Evolutionary conservation across 768 basidiomycete species (phyloP).

Genomic region (Hericium coralloides): DNA sequence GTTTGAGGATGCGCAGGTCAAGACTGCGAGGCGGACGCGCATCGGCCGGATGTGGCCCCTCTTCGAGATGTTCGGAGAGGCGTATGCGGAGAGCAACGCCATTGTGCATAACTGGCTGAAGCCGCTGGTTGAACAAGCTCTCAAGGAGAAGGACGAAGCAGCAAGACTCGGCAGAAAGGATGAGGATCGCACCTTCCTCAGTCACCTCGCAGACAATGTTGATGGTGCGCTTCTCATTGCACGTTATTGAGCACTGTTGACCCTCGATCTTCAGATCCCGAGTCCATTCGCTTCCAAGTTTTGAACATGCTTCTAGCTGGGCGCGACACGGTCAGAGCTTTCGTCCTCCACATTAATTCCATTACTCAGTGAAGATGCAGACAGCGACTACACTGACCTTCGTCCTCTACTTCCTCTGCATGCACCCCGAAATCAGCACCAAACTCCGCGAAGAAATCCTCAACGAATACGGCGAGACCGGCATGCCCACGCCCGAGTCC

Average conservation of each 20-base stretch:
- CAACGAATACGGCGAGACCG: conserved; percentile 16
- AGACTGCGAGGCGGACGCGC: not conserved
- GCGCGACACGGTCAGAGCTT: conserved; percentile 18
- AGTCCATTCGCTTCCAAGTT: conserved; percentile 12
- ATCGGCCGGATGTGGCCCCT: not conserved
- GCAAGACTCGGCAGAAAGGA: not conserved
- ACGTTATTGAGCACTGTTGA: not conserved
- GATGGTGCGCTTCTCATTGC: not conserved
- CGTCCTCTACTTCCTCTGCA: conserved; percentile 22
- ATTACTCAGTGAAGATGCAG: not conserved
- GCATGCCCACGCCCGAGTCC: conserved; percentile 22
- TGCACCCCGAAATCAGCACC: conserved; percentile 20
- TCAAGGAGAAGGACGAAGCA: not conserved
- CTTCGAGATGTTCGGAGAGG: not conserved
- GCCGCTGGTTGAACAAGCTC: not conserved
- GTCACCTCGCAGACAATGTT: conserved; percentile 25
- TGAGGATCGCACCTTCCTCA: conserved; percentile 31
- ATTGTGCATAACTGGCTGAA: not conserved
- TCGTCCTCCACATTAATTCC: not conserved
- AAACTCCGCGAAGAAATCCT: conserved; percentile 24
- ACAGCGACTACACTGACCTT: conserved; percentile 23
- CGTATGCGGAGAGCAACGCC: not conserved
- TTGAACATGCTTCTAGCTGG: conserved; percentile 28
- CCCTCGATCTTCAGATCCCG: not conserved
- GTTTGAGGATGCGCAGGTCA: conserved; percentile 23